Evolutionary conservation across 805 yeast genomes (phyloP), one percentile per base, ranked within the genome.

Genomic region (Isabelozyma heimii): DNA sequence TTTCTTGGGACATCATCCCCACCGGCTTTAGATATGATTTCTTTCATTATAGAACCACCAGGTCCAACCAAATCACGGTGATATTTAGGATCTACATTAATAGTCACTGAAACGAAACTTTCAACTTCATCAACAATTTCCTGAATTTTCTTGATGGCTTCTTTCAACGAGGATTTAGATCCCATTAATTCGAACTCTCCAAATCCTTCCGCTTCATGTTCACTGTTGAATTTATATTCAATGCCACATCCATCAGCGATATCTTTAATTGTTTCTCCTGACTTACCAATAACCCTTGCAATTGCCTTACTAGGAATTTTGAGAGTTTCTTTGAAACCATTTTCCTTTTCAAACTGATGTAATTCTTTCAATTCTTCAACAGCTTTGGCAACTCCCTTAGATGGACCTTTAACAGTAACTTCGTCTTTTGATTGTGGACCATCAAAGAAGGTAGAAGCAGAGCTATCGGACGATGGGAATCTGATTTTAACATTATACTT

Each of bases 251-350:
- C 81, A 45, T 85, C 91, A 52, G 89, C 81, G 49, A 95, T 85
- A 61, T 87, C 89, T 53, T 84, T 87, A 60, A 94, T 86, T 45
- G 79, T 80, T 52, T 89, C 92, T 63, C 98, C 97, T 51, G 78
- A 76, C 61, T 87, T 90, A 60, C 99, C 99, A 64, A 94, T 91
- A 50, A 94, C 84, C 62, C 90, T 79, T 16, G 97, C 79, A 51
- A 92, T 79, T n/a, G 90, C 85, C 52, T 78, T 81, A 40, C 77
- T 65, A 37, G 97, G 95, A 45, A 94, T 85, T 43, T 71, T 63
- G 39, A 92, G 65, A n/a, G 73, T 70, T 54, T 82, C 76, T 49
- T 80, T 77, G 70, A 82, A 81, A 14, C 96, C 92, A 62, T 91
- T 89, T 58, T 89, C 96, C 60, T 80, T 85, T 68, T 91, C 98